Evolutionary conservation across 176 grass and related monocot species (phyloP), one percentile per base, ranked within the genome.

Genomic region (Musa troglodytarum): DNA sequence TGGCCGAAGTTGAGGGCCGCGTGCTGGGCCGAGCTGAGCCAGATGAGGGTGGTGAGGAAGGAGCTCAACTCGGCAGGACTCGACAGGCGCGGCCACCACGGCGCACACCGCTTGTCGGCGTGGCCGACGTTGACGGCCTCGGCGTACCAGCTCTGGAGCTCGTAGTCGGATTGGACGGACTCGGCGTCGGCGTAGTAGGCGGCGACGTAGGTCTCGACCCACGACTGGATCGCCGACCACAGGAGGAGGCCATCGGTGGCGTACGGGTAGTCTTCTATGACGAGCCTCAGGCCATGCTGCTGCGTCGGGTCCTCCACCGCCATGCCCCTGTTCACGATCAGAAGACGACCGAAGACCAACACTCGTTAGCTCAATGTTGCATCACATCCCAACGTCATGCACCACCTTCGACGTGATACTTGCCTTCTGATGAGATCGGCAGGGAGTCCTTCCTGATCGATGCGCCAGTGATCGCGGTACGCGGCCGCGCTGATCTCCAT

Each of bases 1-100:
- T 99, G 96, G 2, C 96, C 96, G 76, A 99, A 99, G 88, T 95
- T 99, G 63, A 99, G 82, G 29, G 96, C 88, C 1, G 96, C 96
- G 73, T 99, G 96, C 59, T 99, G 91, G 54, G 96, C 88, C 16
- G 96, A 95, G 53, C 80, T 77, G 34, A 99, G 88, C 96, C 96
- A 99, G 54, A 99, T 50, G 19, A 99, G 79, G 51, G 88, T 99
- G 1, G 86, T 89, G 21, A 99, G 86, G 57, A 99, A 75, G 0
- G 96, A 94, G 4, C 83, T 43, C 0, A 99, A 81, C 68, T 99
- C 85, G 2, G 14, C 78, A 0, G 82, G 86, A 51, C 80, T 71
- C 10, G 77, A 61, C 11, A 99, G 81, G 21, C 81, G 85, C 59
- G 96, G 96, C 96, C 96, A 99, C 96, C 91, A 99, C 9, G 91